phyloP scores from a whole-genome alignment of 2,329 filamentous ascomycete genomes.

The Ophiostoma tasmaniense region DNA sequence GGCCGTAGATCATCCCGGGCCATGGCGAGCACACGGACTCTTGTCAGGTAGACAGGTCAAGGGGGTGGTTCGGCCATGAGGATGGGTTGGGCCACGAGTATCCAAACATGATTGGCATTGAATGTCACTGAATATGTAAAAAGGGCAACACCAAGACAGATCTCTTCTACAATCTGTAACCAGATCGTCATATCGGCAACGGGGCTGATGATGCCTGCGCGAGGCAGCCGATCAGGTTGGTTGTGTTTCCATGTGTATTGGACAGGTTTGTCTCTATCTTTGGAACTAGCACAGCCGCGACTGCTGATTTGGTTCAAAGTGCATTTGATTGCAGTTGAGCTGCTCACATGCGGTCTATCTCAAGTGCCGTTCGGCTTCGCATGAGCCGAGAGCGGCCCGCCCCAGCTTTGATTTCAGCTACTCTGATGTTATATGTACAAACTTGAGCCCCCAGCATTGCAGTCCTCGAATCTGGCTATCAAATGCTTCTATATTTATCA shows the following conservation, averaged over 20 bases:
- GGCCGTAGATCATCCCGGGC: slow-evolving; percentile 8
- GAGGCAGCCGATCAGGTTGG: neutral
- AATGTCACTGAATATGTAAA: neutral
- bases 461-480: neutral
- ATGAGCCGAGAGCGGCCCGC: neutral
- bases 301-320: too few relatives aligned
- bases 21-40: slow-evolving; percentile 7
- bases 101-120: too few relatives aligned
- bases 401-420: neutral
- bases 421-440: neutral
- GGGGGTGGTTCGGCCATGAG: neutral
- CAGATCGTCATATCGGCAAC: neutral
- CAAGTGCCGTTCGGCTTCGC: neutral
- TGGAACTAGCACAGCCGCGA: too few relatives aligned
- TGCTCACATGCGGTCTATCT: neutral
- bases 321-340: too few relatives aligned
- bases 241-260: neutral
- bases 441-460: neutral
- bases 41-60: neutral
- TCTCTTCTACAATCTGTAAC: neutral
- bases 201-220: neutral
- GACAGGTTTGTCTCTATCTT: too few relatives aligned
- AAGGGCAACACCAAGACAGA: neutral
- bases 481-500: neutral
- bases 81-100: neutral